Percentiles rank a stretch among this genome's conserved stretches.
phyloP scores from a whole-genome alignment of 768 basidiomycete species.

The Tricholoma sp. region DNA sequence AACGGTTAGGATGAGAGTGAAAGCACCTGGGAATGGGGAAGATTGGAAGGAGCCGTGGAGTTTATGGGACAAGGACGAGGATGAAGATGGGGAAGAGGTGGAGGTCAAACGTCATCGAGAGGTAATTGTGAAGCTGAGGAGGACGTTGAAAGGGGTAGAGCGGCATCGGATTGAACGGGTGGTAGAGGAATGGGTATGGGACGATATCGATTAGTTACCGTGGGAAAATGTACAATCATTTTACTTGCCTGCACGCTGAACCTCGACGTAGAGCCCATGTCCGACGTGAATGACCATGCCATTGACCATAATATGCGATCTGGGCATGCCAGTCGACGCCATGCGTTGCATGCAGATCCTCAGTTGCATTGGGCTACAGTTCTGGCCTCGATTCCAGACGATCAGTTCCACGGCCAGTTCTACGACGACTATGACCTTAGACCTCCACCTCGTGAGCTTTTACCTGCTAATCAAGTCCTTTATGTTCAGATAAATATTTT shows the following conservation, averaged over 20 bases:
- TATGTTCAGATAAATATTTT: neutral
- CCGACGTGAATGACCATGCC: slow-evolving; percentile 20
- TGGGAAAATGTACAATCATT: neutral
- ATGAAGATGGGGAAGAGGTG: slow-evolving; percentile 30
- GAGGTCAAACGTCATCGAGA: slow-evolving; percentile 41
- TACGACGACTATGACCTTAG: too few species aligned
- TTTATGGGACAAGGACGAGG: slow-evolving; percentile 24
- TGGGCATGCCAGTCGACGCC: slow-evolving; percentile 3
- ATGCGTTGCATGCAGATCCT: slow-evolving; percentile 9
- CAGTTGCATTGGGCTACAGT: slow-evolving; percentile 12
- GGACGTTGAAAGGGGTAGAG: slow-evolving; percentile 53
- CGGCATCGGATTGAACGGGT: slow-evolving; percentile 67
- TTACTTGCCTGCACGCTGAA: neutral
- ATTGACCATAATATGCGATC: too few species aligned
- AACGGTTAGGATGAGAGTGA: slow-evolving; percentile 30
- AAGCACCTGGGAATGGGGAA: slow-evolving; percentile 31
- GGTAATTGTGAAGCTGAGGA: slow-evolving; percentile 54
- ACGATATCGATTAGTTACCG: slow-evolving; percentile 1
- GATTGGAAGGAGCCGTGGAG: slow-evolving; percentile 44
- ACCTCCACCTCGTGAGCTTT: slow-evolving; percentile 15
- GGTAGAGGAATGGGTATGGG: slow-evolving; percentile 67
- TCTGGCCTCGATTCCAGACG: slow-evolving; percentile 13
- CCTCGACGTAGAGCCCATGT: slow-evolving; percentile 19
- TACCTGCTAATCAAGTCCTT: neutral
- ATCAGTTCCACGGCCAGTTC: slow-evolving; percentile 1